Evolutionary conservation across 192 early-diverging fungal genomes (phyloP).

Genomic region (Coemansia sp.): DNA sequence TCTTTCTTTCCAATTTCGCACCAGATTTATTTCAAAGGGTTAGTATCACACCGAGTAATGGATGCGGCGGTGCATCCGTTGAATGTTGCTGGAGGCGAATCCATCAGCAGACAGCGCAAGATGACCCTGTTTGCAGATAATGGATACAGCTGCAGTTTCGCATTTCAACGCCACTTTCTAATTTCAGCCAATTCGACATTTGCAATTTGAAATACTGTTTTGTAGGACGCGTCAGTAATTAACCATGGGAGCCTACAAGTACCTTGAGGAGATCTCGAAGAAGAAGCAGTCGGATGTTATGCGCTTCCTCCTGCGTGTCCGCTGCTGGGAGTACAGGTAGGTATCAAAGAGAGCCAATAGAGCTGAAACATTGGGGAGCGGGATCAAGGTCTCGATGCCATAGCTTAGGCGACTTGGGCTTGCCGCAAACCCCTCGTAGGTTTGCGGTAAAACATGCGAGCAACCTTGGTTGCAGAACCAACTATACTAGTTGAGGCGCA

Average conservation of each 20-base stretch:
- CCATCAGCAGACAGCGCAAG: neutral
- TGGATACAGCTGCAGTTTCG: neutral
- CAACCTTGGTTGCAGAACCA: constrained; percentile 48
- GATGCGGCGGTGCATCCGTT: constrained; percentile 10
- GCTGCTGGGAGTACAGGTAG: constrained; percentile 96
- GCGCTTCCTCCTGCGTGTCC: constrained; percentile 96
- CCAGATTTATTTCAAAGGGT: constrained; percentile 27
- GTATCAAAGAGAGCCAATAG: constrained; percentile 5
- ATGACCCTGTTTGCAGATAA: neutral
- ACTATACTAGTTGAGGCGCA: constrained; percentile 55
- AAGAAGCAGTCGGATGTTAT: constrained; percentile 99
- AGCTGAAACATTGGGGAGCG: constrained; percentile 4
- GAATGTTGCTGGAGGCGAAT: neutral
- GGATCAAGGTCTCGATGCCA: constrained; percentile 48
- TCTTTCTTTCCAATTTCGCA: constrained; percentile 42
- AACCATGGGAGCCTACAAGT: constrained; percentile 80
- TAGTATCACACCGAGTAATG: constrained; percentile 7
- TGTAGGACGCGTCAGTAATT: constrained; percentile 19
- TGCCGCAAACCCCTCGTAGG: constrained; percentile 14
- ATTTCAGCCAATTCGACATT: neutral
- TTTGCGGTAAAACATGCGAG: constrained; percentile 52
- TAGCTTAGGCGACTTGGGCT: constrained; percentile 56
- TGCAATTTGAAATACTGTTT: constrained; percentile 2
- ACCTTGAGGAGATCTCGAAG: constrained; percentile 94
- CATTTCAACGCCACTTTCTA: neutral